Base-by-base conservation (phyloP, 352 stramenopile genomes). In the Phytophthora pisi region DNA sequence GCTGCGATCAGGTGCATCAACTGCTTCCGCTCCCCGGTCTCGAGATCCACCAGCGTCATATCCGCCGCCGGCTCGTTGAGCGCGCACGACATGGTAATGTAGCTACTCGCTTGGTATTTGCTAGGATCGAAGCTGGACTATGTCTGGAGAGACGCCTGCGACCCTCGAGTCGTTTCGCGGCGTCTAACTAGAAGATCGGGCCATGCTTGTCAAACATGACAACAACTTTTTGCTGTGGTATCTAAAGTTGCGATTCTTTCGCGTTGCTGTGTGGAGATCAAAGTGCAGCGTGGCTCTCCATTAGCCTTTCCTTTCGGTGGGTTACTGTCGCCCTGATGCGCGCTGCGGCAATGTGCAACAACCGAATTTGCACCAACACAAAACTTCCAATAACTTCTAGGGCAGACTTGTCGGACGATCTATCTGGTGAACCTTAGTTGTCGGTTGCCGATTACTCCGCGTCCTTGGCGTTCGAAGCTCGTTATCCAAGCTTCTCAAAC, bases 41-140 rank as follows among this genome's bases (percentile, higher is more conserved):
- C 81, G 28, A 89, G 70, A 61, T 88, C 81, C 11, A 86, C 68
- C 15, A 89, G 65, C 62, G 51, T 50, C 30, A 88, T 56, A 57
- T 89, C 78, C 11, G 75, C 72, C n/a, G 78, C 78, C 7, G 65
- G 61, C 46, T 82, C 57, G 61, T 89, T 89, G 47, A 87, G 55
- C 16, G 81, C 57, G 45, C 77, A 74, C 59, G 81, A 80, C 81
- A 89, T 87, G n/a, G 28, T 34, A 34, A 34, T 34, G 6, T 42
- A 28, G 8, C 10, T 30, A n/a, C 23, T 34, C 36, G n/a, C 24
- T 8, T 59, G 10, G 24, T 57, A 3, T 34, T 43, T 60, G 16
- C 24, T 54, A 24, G 28, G 24, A 40, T 59, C 51, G 23, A 42
- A 23, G 9, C 8, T 65, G n/a, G n/a, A 46, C 15, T 20, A 23